phyloP scores from a whole-genome alignment of 2,329 filamentous ascomycete species.

The Cladosporium sp. region DNA sequence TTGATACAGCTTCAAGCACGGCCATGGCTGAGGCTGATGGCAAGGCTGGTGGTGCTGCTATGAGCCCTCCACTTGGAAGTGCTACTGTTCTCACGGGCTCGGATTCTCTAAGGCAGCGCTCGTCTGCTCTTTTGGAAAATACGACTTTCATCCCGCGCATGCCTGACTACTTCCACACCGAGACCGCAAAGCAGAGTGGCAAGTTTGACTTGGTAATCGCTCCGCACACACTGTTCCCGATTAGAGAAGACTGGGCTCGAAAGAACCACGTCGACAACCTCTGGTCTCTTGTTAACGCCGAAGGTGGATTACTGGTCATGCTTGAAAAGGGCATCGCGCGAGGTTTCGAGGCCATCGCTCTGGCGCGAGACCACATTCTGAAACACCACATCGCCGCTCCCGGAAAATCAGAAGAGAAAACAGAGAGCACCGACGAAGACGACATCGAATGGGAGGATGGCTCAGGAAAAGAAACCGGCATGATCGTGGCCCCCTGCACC shows the following conservation, averaged over 20 bases:
- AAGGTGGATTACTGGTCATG: slow-evolving; percentile 80
- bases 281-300: slow-evolving; percentile 77
- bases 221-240: slow-evolving; percentile 72
- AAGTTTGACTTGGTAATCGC: slow-evolving; percentile 90
- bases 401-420: slow-evolving; percentile 38
- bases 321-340: slow-evolving; percentile 87
- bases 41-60: slow-evolving; percentile 35
- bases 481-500: slow-evolving; percentile 68
- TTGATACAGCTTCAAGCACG: slow-evolving; percentile 17
- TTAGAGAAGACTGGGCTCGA: slow-evolving; percentile 70
- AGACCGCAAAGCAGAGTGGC: slow-evolving; percentile 28
- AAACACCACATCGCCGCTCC: slow-evolving; percentile 68
- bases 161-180: slow-evolving; percentile 72
- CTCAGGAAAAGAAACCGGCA: slow-evolving; percentile 50
- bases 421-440: slow-evolving; percentile 32
- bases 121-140: slow-evolving; percentile 73
- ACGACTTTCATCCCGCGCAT: slow-evolving; percentile 88
- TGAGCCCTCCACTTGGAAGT: slow-evolving; percentile 57
- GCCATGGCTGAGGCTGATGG: slow-evolving; percentile 30
- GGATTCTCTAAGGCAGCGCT: slow-evolving; percentile 66
- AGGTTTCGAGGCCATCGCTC: slow-evolving; percentile 88
- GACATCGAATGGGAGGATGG: slow-evolving; percentile 19
- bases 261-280: slow-evolving; percentile 79
- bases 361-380: slow-evolving; percentile 73
- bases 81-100: slow-evolving; percentile 77